A percentile compares a stretch with the other conserved stretches of the same genome.
These are phyloP conservation scores for Fomitopsis palustris DNA, from an alignment of 1,284 basidiomycete genomes.

Conservation along the genomic window DNA sequence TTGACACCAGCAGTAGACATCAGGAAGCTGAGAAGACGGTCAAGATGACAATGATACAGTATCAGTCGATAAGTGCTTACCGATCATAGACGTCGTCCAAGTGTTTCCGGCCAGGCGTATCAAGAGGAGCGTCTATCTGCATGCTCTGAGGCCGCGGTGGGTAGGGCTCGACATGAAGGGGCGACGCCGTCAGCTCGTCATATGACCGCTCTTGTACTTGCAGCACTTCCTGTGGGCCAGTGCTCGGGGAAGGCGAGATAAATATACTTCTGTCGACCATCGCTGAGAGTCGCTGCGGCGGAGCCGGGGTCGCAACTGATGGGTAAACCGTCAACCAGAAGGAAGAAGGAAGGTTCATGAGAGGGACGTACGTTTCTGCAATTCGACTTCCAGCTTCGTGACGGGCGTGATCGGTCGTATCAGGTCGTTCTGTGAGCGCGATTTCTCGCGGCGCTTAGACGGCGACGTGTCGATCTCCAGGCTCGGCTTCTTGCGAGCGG, in stretches of 20 bases:
- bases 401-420: constrained; percentile 65
- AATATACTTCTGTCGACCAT: constrained; percentile 66
- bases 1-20: constrained; percentile 76
- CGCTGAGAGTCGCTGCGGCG: constrained; percentile 53
- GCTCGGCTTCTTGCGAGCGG: constrained; percentile 20
- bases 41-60: not conserved
- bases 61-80: constrained; percentile 11
- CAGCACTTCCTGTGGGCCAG: not conserved
- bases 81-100: constrained; percentile 73
- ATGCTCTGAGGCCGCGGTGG: constrained; percentile 36
- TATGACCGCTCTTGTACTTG: not conserved
- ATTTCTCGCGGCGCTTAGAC: constrained; percentile 61
- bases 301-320: constrained; percentile 32
- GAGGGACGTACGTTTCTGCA: constrained; percentile 48
- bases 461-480: constrained; percentile 31
- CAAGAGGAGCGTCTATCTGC: constrained; percentile 35
- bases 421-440: constrained; percentile 59
- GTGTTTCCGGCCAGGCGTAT: constrained; percentile 50
- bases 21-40: constrained; percentile 40
- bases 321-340: not conserved
- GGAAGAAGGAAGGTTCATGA: not conserved
- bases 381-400: constrained; percentile 56
- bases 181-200: constrained; percentile 55
- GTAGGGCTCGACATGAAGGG: constrained; percentile 60
- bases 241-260: constrained; percentile 36